phyloP scores from a whole-genome alignment of 2,329 filamentous ascomycete species.

The Talaromyces funiculosus region DNA sequence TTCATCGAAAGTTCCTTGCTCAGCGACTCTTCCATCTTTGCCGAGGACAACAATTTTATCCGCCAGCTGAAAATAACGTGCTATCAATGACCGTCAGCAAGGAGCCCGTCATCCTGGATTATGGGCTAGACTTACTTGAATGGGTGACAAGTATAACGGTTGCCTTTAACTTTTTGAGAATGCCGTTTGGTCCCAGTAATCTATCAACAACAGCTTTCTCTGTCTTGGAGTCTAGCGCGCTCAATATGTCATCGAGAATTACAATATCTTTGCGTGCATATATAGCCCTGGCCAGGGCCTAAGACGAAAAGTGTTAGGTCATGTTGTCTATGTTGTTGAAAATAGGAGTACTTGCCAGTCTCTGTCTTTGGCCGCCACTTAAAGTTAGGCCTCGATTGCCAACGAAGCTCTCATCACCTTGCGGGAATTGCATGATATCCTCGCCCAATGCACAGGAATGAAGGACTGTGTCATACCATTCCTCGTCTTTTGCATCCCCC shows the following conservation, averaged over 20 bases:
- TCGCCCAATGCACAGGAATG: constrained; percentile 27
- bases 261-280: constrained; percentile 34
- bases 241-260: constrained; percentile 11
- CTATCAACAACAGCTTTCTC: background rate
- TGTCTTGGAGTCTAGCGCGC: constrained; percentile 9
- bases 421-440: constrained; percentile 36
- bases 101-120: background rate
- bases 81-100: background rate
- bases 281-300: constrained; percentile 39
- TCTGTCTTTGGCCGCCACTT: constrained; percentile 50
- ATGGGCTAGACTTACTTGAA: constrained; percentile 13
- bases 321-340: background rate
- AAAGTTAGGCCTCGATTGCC: constrained; percentile 48
- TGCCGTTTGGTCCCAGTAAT: constrained; percentile 5
- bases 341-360: constrained; percentile 47
- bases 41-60: background rate
- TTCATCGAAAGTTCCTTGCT: background rate
- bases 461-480: constrained; percentile 24
- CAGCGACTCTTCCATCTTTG: background rate
- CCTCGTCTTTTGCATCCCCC: constrained; percentile 21
- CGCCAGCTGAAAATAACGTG: background rate
- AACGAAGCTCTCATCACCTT: constrained; percentile 41
- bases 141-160: constrained; percentile 7
- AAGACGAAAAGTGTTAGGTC: constrained; percentile 19
- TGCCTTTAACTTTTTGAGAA: background rate